phyloP scores from a whole-genome alignment of 2,329 filamentous ascomycete genomes.

The Penicillium sp. region DNA sequence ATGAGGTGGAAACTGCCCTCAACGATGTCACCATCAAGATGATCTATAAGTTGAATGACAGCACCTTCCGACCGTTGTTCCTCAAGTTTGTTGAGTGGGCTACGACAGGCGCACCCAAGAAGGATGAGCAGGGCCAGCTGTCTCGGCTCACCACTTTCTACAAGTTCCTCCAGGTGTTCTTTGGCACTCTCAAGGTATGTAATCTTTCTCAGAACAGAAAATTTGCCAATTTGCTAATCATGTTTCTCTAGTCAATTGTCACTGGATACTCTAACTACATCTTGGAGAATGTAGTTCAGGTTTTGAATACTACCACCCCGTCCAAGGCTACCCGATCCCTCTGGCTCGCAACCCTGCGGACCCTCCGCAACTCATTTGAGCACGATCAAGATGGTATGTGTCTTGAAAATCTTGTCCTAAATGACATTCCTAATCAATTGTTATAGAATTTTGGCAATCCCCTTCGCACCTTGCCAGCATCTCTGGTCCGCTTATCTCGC shows the following conservation, averaged over 20 bases:
- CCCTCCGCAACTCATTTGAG: conserved; percentile 76
- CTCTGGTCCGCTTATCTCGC: conserved; percentile 69
- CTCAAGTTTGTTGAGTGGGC: conserved; percentile 84
- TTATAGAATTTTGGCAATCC: conserved; percentile 82
- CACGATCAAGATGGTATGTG: conserved; percentile 78
- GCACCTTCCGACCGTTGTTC: conserved; percentile 90
- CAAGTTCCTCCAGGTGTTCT: conserved; percentile 78
- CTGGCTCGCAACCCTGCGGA: conserved; percentile 71
- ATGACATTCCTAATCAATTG: neutral
- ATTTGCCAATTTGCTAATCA: neutral
- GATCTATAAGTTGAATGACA: conserved; percentile 96
- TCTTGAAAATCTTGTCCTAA: neutral
- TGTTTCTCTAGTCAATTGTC: conserved; percentile 70
- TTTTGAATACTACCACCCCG: conserved; percentile 55
- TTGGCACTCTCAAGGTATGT: conserved; percentile 73
- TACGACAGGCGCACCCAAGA: conserved; percentile 62
- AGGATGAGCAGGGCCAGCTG: conserved; percentile 61
- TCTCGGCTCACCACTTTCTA: conserved; percentile 77
- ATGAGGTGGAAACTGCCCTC: conserved; percentile 65
- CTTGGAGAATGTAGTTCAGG: conserved; percentile 71
- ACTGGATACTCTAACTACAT: conserved; percentile 89
- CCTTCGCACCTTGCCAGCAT: conserved; percentile 82
- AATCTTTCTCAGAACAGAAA: neutral
- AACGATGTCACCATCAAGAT: conserved; percentile 80
- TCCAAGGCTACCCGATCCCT: conserved; percentile 61